Conservation (phyloP, 1,284 basidiomycete genomes). For the Taiwanofungus camphoratus region DNA sequence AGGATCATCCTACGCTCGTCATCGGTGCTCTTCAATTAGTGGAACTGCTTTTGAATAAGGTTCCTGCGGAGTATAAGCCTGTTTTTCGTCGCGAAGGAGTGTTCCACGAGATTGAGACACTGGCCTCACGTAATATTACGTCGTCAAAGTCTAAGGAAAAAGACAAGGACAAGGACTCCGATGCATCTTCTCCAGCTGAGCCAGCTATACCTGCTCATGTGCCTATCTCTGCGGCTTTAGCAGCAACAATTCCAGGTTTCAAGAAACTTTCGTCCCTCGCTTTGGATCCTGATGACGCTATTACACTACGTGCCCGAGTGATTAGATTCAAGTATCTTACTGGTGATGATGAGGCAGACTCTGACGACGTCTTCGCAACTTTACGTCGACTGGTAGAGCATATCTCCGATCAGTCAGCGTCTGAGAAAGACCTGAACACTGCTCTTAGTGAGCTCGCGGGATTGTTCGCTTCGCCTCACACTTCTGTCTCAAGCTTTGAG, state of each 20-base stretch:
- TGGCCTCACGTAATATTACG: conserved; percentile 59
- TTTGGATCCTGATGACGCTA: conserved; percentile 81
- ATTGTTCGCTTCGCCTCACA: conserved; percentile 73
- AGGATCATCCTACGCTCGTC: conserved; percentile 81
- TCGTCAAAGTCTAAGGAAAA: conserved; percentile 50
- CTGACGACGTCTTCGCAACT: conserved; percentile 59
- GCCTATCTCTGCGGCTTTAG: conserved; percentile 29
- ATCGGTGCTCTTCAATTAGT: conserved; percentile 87
- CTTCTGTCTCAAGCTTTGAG: conserved; percentile 93
- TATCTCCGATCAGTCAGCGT: conserved; percentile 47
- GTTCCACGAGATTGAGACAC: conserved; percentile 81
- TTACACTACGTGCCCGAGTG: conserved; percentile 83
- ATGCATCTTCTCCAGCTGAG: conserved; percentile 32
- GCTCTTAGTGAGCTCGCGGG: conserved; percentile 69
- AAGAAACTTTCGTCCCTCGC: conserved; percentile 62
- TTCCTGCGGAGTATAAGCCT: conserved; percentile 78
- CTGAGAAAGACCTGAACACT: conserved; percentile 62
- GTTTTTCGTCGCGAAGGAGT: conserved; percentile 91
- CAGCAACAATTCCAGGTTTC: conserved; percentile 50
- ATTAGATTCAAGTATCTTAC: conserved; percentile 76
- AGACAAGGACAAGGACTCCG: conserved; percentile 30
- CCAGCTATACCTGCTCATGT: conserved; percentile 26
- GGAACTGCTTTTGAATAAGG: conserved; percentile 80
- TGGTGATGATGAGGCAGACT: conserved; percentile 52
- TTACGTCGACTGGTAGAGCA: conserved; percentile 63